These are phyloP conservation scores for Pythium apleroticum DNA, from an alignment of 352 stramenopile genomes.

Conservation along the genomic window DNA sequence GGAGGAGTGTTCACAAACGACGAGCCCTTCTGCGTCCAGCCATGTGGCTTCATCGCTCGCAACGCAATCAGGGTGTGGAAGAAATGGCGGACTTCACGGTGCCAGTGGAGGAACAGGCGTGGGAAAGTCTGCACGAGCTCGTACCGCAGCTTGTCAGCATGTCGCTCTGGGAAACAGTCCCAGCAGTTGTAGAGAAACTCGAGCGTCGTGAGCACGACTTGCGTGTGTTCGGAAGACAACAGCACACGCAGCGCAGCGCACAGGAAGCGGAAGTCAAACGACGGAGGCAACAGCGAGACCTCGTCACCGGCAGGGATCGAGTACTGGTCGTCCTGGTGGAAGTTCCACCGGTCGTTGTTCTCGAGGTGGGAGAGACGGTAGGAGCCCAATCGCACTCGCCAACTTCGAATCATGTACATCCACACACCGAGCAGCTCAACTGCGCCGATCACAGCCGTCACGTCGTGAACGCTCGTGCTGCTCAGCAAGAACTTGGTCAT, in stretches of 20 bases:
- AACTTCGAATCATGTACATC: conserved; percentile 93
- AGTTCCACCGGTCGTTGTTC: conserved; percentile 91
- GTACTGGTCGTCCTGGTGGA: conserved; percentile 89
- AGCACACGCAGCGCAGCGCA: conserved; percentile 80
- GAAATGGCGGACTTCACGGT: conserved; percentile 86
- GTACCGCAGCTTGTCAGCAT: conserved; percentile 84
- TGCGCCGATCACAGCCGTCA: conserved; percentile 82
- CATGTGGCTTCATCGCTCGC: conserved; percentile 82
- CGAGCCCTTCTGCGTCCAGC: conserved; percentile 82
- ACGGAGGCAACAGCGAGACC: conserved; percentile 80
- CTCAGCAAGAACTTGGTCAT: conserved; percentile 90
- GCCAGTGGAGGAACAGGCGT: conserved; percentile 85
- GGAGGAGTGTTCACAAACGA: conserved; percentile 88
- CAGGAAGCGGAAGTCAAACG: conserved; percentile 88
- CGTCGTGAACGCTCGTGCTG: conserved; percentile 86
- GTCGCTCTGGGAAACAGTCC: conserved; percentile 87
- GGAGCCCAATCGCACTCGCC: conserved; percentile 81
- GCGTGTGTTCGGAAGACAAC: conserved; percentile 80
- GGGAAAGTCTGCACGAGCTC: conserved; percentile 80
- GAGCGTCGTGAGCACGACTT: conserved; percentile 84
- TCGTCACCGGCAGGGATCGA: conserved; percentile 87
- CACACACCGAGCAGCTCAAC: conserved; percentile 87
- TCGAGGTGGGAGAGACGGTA: conserved; percentile 87
- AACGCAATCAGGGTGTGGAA: conserved; percentile 87
- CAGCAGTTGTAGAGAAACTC: conserved; percentile 91